Evolutionary conservation across 2,329 filamentous ascomycete genomes (phyloP).

Genomic region (Phyllosticta citribraziliensis): DNA sequence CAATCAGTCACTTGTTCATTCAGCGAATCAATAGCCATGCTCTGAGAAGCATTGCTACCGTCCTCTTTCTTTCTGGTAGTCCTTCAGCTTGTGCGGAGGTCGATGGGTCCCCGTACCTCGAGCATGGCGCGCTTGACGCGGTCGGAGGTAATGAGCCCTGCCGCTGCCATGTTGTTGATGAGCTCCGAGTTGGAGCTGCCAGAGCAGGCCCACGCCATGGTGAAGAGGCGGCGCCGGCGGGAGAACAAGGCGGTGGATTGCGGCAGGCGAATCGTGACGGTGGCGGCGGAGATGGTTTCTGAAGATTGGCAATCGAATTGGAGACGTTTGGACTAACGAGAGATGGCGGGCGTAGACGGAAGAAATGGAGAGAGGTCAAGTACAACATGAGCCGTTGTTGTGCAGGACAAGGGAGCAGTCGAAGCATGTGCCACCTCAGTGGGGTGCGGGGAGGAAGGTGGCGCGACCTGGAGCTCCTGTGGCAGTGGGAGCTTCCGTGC

Average conservation of each 20-base stretch:
- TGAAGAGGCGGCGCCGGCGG: background rate
- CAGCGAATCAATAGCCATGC: too few species aligned
- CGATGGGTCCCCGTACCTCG: constrained; percentile 38
- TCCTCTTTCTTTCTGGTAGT: background rate
- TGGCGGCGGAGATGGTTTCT: background rate
- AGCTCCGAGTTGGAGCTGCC: constrained; percentile 65
- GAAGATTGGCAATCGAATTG: background rate
- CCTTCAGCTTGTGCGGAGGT: constrained; percentile 3
- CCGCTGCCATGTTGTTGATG: constrained; percentile 64
- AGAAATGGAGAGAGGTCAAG: too few species aligned
- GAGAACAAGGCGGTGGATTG: background rate
- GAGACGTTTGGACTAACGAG: background rate
- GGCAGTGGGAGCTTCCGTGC: too few species aligned
- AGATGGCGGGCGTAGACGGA: too few species aligned
- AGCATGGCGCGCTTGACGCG: constrained; percentile 73
- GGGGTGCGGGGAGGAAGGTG: too few species aligned
- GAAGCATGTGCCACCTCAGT: too few species aligned
- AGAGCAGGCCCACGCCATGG: constrained; percentile 86
- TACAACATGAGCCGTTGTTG: too few species aligned
- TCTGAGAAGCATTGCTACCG: background rate
- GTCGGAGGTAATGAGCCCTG: constrained; percentile 62
- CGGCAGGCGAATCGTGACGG: background rate
- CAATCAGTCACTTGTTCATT: too few species aligned
- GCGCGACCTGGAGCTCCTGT: too few species aligned
- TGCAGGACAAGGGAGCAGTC: too few species aligned